Base-by-base conservation (phyloP, 371 early-diverging fungal genomes). In the Apophysomyces elegans region DNA sequence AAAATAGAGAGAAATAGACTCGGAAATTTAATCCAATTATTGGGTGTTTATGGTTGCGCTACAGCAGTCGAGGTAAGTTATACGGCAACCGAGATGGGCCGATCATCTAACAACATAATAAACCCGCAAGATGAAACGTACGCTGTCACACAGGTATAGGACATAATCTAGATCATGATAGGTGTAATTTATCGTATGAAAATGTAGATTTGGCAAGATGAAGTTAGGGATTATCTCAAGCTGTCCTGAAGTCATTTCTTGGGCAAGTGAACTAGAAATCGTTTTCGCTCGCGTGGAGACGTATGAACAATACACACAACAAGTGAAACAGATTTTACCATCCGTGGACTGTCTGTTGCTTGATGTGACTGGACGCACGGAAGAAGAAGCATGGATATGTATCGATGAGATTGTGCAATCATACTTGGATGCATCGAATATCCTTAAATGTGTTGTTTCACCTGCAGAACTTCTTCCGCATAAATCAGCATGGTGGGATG, bases 141-240 rank as follows among this genome's bases (percentile, higher is more conserved):
- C 54, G 47, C 58, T 45, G 45, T 54, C 13, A 26, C 50, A 18
- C 36, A 63, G 66, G 59, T 59, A 60, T 39, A 8, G 21, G 7
- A 32, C 11, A 61, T 39, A 14, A 37, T 12, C 37, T 32, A 39
- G 7, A 11, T 3, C 16, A 37, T 9, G 26, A 38, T 37, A 58
- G 32, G 59, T 64, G 16, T 45, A 45, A 36, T 58, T 44, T 45
- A 66, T 35, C 9, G n/a, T 1, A 21, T 4, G 32, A 37, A n/a
- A 46, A 35, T 2, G 9, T 58, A 73, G 80, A 66, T 79, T 76
- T 39, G 69, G 75, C 43, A 65, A 58, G 35, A 65, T 79, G 73
- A 67, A 70, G 63, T 37, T 75, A 56, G 70, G 69, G 14, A 57
- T 78, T 26, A 14, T 75, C 1, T 71, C 73, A 1, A 65, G 61